These are phyloP conservation scores for Ascochyta clinopodiicola DNA, from an alignment of 2,329 filamentous ascomycete genomes.

Conservation along the genomic window DNA sequence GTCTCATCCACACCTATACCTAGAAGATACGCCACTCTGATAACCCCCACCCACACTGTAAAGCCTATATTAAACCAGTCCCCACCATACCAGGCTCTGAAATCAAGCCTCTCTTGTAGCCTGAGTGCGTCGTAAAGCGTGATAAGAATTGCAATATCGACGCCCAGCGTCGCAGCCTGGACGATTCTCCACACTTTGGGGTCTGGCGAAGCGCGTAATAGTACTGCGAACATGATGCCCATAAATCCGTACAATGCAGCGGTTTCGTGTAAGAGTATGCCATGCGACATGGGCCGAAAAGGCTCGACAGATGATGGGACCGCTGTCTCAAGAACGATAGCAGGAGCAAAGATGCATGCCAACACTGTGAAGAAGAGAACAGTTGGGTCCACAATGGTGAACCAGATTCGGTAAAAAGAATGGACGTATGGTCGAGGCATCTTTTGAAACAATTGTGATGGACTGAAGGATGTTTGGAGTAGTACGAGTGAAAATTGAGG, in stretches of 20 bases:
- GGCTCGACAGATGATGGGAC: conserved; percentile 6
- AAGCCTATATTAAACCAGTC: conserved; percentile 18
- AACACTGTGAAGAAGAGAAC: conserved; percentile 18
- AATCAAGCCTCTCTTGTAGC: neutral
- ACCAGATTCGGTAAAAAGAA: conserved; percentile 20
- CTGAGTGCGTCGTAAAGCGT: neutral
- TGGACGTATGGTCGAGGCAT: conserved; percentile 18
- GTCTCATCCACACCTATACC: conserved; percentile 3
- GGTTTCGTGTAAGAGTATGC: conserved; percentile 9
- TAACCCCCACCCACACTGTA: conserved; percentile 14
- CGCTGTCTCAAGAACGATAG: conserved; percentile 1
- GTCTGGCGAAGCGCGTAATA: conserved; percentile 12
- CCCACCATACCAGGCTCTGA: neutral
- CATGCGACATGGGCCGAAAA: conserved; percentile 7
- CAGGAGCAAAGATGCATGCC: conserved; percentile 12
- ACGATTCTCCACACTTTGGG: conserved; percentile 20
- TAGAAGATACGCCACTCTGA: conserved; percentile 11
- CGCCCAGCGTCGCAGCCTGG: conserved; percentile 13
- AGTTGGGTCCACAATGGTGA: conserved; percentile 19
- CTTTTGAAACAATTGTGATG: neutral
- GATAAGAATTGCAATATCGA: conserved; percentile 12
- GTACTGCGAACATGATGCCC: conserved; percentile 12
- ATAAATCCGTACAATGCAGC: conserved; percentile 15
- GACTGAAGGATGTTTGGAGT: no score
- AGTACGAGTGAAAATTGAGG: no score